Base-by-base conservation (phyloP, 1,284 basidiomycete species). In the Apiotrichum akiyoshidainum region DNA sequence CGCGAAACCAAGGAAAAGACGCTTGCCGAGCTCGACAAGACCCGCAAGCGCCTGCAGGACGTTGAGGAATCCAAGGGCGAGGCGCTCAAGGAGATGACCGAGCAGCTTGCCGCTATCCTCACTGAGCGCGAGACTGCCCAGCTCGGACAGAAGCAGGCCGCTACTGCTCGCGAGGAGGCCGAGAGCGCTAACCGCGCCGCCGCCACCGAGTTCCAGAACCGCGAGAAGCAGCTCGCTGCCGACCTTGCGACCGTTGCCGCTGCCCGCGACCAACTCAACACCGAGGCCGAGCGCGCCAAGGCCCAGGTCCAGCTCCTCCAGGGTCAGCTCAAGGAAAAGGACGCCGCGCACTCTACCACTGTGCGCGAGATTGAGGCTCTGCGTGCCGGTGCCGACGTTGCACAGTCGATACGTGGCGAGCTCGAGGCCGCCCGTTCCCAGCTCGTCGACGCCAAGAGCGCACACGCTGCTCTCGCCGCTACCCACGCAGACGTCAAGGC, bases 351-450 rank as follows among this genome's bases (percentile, higher is more conserved):
- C 22, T 31, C 17, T 41, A 49, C 26, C 35, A 17, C 41, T 22
- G 42, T 4, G 47, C 57, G n/a, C 46, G 59, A 65, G 33, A 26
- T 70, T n/a, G 52, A 63, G 6, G 54, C 57, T 1, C 58, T 62
- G 17, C 62, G 65, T 5, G 61, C 58, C 4, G 61, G 63, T 0
- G 65, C 66, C 17, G 62, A 63, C 21, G 52, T 60, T 2, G 39
- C 65, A 2, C 56, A 59, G 47, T 60, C 58, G 0, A 37, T 63
- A n/a, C 53, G 42, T 11, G 41, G 53, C 22, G 61, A 60, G 35
- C 56, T 63, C 21, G 58, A 59, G 5, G 45, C 35, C 21, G 48
- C 53, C 19, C 55, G 55, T 41, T 16, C 19, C 16, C 41, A 45
- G 5, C 49, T 63, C 26, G 56, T 52, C 19, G 53, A 19, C 22